Evolutionary conservation across 805 yeast genomes (phyloP).

Genomic region (Yamadazyma akitaensis): DNA sequence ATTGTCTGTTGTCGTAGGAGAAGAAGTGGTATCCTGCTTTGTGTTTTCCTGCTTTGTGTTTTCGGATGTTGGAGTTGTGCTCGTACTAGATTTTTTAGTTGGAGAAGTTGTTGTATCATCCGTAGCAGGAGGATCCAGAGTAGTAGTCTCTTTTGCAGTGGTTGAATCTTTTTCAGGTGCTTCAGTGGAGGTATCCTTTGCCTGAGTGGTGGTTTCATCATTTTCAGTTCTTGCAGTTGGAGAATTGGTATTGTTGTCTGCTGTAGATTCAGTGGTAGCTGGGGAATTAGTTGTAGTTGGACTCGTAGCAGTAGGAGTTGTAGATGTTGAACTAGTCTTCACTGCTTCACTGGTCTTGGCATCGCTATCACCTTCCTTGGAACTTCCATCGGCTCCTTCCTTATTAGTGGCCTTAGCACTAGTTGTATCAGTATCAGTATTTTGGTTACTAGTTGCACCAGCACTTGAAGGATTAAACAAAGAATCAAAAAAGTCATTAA

Average conservation of each 20-base stretch:
- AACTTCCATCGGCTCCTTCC: not conserved
- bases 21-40: not conserved
- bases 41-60: not conserved
- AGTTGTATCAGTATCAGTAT: not conserved
- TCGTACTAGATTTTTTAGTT: conserved; percentile 1
- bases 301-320: conserved; percentile 1
- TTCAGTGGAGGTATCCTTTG: not conserved
- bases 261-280: not conserved
- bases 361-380: not conserved
- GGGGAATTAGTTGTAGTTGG: conserved; percentile 3
- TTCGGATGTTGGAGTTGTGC: not conserved
- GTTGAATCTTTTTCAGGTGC: not conserved
- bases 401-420: not conserved
- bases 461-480: conserved; percentile 5
- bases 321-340: not conserved
- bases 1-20: not conserved
- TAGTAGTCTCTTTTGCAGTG: not conserved
- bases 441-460: not conserved
- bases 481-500: conserved; percentile 4
- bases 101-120: not conserved
- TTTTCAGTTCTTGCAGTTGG: not conserved
- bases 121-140: not conserved
- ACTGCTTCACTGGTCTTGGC: not conserved
- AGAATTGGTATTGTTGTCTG: not conserved
- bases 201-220: not conserved